Evolutionary conservation across 345 rosid species (phyloP).

Genomic region (Kandelia obovata): DNA sequence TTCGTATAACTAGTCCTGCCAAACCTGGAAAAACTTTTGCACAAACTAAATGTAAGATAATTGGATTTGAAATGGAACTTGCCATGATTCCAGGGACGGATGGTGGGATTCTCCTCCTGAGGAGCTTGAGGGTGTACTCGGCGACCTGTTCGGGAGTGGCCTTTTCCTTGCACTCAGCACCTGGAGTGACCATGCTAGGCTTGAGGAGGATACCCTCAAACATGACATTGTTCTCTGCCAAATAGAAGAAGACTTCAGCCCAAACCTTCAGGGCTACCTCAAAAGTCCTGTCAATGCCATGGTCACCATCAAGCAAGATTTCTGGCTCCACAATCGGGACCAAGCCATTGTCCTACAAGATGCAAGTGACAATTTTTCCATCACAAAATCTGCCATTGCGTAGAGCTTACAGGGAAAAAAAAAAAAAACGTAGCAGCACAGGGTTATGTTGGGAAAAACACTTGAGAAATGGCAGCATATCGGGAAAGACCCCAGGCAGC

Average conservation of each 20-base stretch:
- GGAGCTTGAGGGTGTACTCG: conserved; percentile 91
- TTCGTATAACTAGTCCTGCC: too few species aligned
- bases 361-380: conserved; percentile 11
- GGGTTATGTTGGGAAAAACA: conserved; percentile 14
- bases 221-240: conserved; percentile 93
- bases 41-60: background rate
- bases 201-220: conserved; percentile 96
- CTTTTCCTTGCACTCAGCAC: conserved; percentile 85
- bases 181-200: conserved; percentile 99
- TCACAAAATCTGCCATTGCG: conserved; percentile 1
- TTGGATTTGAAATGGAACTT: conserved; percentile 24
- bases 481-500: conserved; percentile 99
- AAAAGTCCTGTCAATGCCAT: conserved; percentile 84
- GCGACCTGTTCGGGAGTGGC: conserved; percentile 86
- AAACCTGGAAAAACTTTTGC: too few species aligned
- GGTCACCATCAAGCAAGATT: conserved; percentile 94
- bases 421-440: background rate
- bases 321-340: conserved; percentile 99
- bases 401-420: background rate
- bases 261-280: conserved; percentile 95
- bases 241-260: conserved; percentile 98
- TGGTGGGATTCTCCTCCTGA: conserved; percentile 77
- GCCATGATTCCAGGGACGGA: conserved; percentile 99
- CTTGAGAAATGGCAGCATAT: conserved; percentile 92
- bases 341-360: conserved; percentile 80